phyloP scores from a whole-genome alignment of 2,329 filamentous ascomycete genomes.

The Dothiorella sarmentorum region DNA sequence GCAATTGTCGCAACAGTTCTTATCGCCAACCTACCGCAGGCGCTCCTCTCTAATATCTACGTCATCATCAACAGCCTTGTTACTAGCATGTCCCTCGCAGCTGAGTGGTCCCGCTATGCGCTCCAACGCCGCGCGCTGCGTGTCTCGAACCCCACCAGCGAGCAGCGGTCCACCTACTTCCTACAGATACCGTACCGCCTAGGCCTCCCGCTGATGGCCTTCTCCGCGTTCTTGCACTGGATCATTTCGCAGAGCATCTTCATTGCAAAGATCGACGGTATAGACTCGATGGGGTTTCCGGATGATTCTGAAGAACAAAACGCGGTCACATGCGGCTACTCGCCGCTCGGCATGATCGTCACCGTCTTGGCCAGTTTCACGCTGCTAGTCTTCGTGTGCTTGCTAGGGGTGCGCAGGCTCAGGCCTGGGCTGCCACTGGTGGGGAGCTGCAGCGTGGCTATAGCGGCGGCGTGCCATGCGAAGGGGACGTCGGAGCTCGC shows the following conservation, averaged over 20 bases:
- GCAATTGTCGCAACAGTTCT: not conserved
- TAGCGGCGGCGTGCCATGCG: conserved; percentile 21
- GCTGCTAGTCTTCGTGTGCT: too few species aligned
- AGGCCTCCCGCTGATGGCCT: conserved; percentile 33
- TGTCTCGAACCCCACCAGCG: conserved; percentile 32
- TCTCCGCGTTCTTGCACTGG: conserved; percentile 40
- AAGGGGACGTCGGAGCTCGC: too few species aligned
- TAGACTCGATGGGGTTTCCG: not conserved
- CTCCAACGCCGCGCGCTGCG: conserved; percentile 32
- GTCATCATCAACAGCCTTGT: conserved; percentile 44
- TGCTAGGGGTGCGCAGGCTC: not conserved
- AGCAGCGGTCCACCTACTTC: conserved; percentile 42
- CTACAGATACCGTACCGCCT: conserved; percentile 40
- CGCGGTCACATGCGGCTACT: not conserved
- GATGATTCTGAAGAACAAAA: too few species aligned
- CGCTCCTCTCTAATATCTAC: conserved; percentile 46
- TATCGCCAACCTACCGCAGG: conserved; percentile 47
- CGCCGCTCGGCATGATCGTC: not conserved
- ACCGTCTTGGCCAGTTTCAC: not conserved
- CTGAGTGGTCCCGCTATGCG: conserved; percentile 39
- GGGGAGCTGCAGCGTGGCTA: conserved; percentile 57
- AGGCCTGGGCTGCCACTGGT: conserved; percentile 78
- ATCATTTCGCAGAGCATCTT: conserved; percentile 45
- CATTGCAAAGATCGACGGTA: conserved; percentile 31
- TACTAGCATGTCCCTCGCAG: conserved; percentile 46